Evolutionary conservation across 2,329 filamentous ascomycete species (phyloP).

Genomic region (Daldinia eschscholtzii): DNA sequence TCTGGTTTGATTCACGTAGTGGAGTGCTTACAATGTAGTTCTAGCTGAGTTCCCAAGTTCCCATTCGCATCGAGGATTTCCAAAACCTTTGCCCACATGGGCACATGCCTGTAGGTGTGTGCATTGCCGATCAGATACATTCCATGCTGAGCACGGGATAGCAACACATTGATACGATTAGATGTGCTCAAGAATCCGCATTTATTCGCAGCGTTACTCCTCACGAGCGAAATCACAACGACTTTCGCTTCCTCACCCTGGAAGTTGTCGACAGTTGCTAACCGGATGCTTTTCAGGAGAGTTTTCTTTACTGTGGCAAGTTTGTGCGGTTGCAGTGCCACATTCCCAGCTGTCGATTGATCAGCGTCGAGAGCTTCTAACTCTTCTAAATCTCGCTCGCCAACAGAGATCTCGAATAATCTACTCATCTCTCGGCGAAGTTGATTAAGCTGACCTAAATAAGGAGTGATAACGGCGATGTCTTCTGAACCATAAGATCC

Average conservation of each 20-base stretch:
- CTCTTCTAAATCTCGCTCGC: constrained; percentile 71
- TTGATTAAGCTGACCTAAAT: constrained; percentile 68
- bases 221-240: constrained; percentile 76
- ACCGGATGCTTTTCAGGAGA: constrained; percentile 62
- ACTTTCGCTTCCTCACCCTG: constrained; percentile 82
- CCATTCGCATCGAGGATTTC: constrained; percentile 60
- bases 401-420: constrained; percentile 72
- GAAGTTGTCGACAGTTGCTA: constrained; percentile 80
- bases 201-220: constrained; percentile 71
- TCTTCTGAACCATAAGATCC: constrained; percentile 70
- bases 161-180: constrained; percentile 77
- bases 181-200: constrained; percentile 75
- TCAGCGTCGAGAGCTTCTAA: constrained; percentile 58
- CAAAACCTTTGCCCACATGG: constrained; percentile 74
- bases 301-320: constrained; percentile 54
- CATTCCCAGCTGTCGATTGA: constrained; percentile 45
- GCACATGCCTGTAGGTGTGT: constrained; percentile 65
- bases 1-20: not conserved
- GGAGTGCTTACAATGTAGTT: constrained; percentile 60
- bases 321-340: constrained; percentile 15
- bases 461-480: constrained; percentile 79
- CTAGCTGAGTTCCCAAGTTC: constrained; percentile 64
- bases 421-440: constrained; percentile 60
- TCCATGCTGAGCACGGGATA: constrained; percentile 75
- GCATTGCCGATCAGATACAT: constrained; percentile 79